phyloP scores from a whole-genome alignment of 345 rosid genomes.

The Rhizophora mangle region DNA sequence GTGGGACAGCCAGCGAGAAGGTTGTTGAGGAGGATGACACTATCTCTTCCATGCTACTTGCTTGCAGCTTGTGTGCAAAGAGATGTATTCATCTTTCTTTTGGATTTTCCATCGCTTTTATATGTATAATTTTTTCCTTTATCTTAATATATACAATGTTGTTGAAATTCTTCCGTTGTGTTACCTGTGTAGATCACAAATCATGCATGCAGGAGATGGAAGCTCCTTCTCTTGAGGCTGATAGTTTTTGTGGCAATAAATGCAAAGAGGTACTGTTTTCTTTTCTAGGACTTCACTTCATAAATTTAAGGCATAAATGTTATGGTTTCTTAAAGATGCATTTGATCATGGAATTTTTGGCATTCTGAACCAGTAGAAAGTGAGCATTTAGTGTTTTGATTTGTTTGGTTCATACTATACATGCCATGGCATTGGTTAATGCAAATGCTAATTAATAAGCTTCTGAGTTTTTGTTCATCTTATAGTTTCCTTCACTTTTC shows the following conservation, averaged over 20 bases:
- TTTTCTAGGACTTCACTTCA: background rate
- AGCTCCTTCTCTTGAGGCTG: slow-evolving; percentile 34
- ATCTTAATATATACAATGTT: background rate
- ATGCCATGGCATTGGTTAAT: no score
- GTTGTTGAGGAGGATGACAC: slow-evolving; percentile 32
- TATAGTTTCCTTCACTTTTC: background rate
- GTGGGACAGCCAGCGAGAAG: slow-evolving; percentile 27
- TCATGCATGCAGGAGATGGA: slow-evolving; percentile 38
- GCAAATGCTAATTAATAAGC: no score
- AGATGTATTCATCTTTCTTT: slow-evolving; percentile 26
- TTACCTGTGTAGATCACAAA: slow-evolving; percentile 22
- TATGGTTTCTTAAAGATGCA: no score
- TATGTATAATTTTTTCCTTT: slow-evolving; percentile 6
- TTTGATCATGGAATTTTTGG: no score
- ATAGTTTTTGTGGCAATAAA: slow-evolving; percentile 28
- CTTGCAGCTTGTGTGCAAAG: slow-evolving; percentile 27
- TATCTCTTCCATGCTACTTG: slow-evolving; percentile 11
- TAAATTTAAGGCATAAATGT: background rate
- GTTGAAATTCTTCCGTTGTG: slow-evolving; percentile 1
- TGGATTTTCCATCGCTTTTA: slow-evolving; percentile 7
- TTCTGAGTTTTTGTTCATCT: background rate
- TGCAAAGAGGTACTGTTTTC: slow-evolving; percentile 23
- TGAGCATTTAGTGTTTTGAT: no score
- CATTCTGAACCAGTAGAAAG: no score
- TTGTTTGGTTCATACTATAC: no score